Percentiles rank a stretch among this genome's conserved stretches.
These are phyloP conservation scores for Rhodotorula glutinis DNA, from an alignment of 1,284 basidiomycete species.

Conservation along the genomic window DNA sequence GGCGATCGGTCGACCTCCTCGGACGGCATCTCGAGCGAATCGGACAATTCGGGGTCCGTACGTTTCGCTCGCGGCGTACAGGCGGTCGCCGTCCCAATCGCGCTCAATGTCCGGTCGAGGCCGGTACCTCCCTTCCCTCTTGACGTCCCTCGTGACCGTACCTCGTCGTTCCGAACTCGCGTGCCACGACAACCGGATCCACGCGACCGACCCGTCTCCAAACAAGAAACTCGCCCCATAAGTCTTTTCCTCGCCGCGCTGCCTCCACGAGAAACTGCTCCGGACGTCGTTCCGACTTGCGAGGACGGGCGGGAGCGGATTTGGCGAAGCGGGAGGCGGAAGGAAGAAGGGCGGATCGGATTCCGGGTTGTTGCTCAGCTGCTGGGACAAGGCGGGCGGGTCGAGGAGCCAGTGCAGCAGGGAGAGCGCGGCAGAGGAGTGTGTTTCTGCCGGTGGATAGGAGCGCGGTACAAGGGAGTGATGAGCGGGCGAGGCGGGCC, in stretches of 20 bases:
- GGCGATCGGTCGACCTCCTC: constrained; percentile 53
- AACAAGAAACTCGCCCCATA: constrained; percentile 34
- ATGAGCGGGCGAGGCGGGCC: constrained; percentile 5
- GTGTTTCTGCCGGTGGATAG: constrained; percentile 37
- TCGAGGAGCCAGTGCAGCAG: constrained; percentile 42
- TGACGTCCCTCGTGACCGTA: not conserved
- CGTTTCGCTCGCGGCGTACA: constrained; percentile 53
- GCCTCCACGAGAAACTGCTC: constrained; percentile 29
- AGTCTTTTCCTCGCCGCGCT: constrained; percentile 17
- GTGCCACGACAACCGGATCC: constrained; percentile 27
- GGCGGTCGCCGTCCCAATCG: constrained; percentile 32
- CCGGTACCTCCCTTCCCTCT: constrained; percentile 23
- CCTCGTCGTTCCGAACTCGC: constrained; percentile 1
- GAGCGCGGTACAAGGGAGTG: constrained; percentile 10
- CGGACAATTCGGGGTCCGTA: constrained; percentile 57
- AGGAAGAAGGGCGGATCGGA: constrained; percentile 2
- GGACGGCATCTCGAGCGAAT: constrained; percentile 56
- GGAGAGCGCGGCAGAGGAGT: constrained; percentile 39
- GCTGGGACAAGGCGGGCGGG: not conserved
- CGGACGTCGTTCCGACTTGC: constrained; percentile 34
- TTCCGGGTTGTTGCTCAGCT: not conserved
- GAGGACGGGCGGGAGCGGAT: constrained; percentile 32
- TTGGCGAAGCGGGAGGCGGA: constrained; percentile 16
- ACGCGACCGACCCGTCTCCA: constrained; percentile 30
- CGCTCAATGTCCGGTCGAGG: not conserved